These are phyloP conservation scores for Vigna hirtella DNA, from an alignment of 306 rosid genomes.

Conservation along the genomic window DNA sequence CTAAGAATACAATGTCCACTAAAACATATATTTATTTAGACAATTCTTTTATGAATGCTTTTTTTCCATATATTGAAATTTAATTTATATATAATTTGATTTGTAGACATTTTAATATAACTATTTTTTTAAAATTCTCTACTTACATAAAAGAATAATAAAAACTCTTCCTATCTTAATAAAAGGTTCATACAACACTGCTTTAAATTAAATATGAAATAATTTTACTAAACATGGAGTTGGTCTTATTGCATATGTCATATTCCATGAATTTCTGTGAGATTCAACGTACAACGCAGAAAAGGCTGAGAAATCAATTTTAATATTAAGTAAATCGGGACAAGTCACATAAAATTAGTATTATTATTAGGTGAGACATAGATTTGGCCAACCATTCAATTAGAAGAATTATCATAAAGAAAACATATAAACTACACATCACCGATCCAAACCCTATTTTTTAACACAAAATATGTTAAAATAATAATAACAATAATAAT, in stretches of 20 bases:
- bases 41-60: too few relatives aligned
- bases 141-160: too few relatives aligned
- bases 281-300: slow-evolving; percentile 41
- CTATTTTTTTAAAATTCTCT: too few relatives aligned
- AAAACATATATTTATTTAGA: too few relatives aligned
- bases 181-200: too few relatives aligned
- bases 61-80: too few relatives aligned
- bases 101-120: too few relatives aligned
- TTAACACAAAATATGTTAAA: not conserved
- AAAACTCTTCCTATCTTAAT: too few relatives aligned
- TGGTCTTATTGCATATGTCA: slow-evolving; percentile 30
- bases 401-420: slow-evolving; percentile 1
- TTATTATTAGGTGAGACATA: slow-evolving; percentile 39
- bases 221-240: not conserved
- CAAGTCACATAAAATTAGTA: slow-evolving; percentile 22
- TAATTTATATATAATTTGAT: too few relatives aligned
- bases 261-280: slow-evolving; percentile 3
- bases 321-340: slow-evolving; percentile 22
- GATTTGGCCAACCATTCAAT: slow-evolving; percentile 61
- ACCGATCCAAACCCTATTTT: not conserved
- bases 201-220: too few relatives aligned
- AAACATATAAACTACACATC: not conserved
- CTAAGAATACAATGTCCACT: too few relatives aligned
- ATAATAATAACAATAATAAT: not conserved
- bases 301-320: slow-evolving; percentile 34